phyloP scores from a whole-genome alignment of 257 asterid species.

The Thymus quinquecostatus region DNA sequence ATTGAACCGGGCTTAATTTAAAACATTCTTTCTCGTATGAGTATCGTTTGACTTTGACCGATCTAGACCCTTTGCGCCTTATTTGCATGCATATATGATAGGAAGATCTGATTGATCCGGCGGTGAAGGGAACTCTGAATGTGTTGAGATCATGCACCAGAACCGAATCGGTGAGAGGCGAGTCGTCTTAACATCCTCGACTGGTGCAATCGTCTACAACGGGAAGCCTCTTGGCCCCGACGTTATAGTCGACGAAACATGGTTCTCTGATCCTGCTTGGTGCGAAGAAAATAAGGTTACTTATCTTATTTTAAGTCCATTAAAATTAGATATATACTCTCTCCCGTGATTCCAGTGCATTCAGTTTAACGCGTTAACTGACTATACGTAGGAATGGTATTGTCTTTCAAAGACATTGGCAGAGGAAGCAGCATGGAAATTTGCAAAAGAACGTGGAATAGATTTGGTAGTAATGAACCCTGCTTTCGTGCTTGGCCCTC shows the following conservation, averaged over 20 bases:
- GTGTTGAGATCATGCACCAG: conserved; percentile 51
- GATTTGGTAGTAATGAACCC: conserved; percentile 14
- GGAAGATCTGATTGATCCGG: conserved; percentile 53
- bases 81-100: too few relatives aligned
- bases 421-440: conserved; percentile 12
- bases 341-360: too few relatives aligned
- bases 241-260: conserved; percentile 51
- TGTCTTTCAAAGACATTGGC: conserved; percentile 7
- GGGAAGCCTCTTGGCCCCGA: conserved; percentile 27
- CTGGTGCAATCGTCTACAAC: conserved; percentile 38
- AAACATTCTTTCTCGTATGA: too few relatives aligned
- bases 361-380: too few relatives aligned
- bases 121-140: conserved; percentile 49
- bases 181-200: conserved; percentile 60
- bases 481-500: not conserved
- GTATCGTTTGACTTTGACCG: too few relatives aligned
- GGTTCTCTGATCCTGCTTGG: conserved; percentile 47
- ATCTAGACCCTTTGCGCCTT: too few relatives aligned
- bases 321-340: too few relatives aligned
- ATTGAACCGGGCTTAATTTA: too few relatives aligned
- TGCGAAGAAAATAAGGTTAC: conserved; percentile 48
- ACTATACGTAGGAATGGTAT: not conserved
- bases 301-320: too few relatives aligned
- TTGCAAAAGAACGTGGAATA: not conserved
- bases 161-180: conserved; percentile 42